phyloP scores from a whole-genome alignment of 2,329 filamentous ascomycete genomes.

The Penicillium sp. region DNA sequence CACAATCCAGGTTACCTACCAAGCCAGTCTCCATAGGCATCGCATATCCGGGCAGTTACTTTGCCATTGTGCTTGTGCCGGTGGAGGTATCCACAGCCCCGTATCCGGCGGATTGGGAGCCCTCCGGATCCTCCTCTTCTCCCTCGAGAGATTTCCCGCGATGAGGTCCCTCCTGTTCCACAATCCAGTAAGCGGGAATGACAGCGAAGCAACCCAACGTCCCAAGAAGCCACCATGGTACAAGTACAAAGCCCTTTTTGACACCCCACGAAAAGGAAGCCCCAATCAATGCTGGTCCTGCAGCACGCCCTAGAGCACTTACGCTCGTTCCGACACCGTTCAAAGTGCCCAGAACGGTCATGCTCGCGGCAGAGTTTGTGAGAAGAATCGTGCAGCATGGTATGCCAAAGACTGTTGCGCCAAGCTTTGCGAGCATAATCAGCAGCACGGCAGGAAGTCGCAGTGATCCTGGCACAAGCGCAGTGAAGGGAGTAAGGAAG shows the following conservation, averaged over 20 bases:
- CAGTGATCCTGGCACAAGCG: slow-evolving; percentile 51
- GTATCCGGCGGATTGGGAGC: slow-evolving; percentile 3
- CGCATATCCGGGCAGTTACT: background rate
- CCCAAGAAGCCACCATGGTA: slow-evolving; percentile 77
- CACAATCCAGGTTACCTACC: background rate
- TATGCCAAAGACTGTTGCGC: slow-evolving; percentile 76
- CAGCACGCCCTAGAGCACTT: slow-evolving; percentile 71
- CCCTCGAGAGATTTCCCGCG: slow-evolving; percentile 17
- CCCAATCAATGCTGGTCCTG: slow-evolving; percentile 71
- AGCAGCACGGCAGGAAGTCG: slow-evolving; percentile 60
- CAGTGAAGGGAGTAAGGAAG: slow-evolving; percentile 74
- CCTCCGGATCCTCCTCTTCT: background rate
- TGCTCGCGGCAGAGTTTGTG: slow-evolving; percentile 74
- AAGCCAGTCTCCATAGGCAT: background rate
- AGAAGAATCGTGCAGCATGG: slow-evolving; percentile 85
- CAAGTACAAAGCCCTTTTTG: slow-evolving; percentile 67
- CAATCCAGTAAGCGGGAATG: slow-evolving; percentile 68
- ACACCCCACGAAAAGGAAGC: slow-evolving; percentile 71
- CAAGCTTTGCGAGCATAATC: slow-evolving; percentile 69
- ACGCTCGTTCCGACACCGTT: slow-evolving; percentile 87
- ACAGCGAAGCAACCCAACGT: slow-evolving; percentile 60
- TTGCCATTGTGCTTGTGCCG: background rate
- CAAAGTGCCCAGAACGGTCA: slow-evolving; percentile 75
- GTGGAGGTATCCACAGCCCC: slow-evolving; percentile 6
- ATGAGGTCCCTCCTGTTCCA: slow-evolving; percentile 66